Evolutionary conservation across 2,329 filamentous ascomycete species (phyloP).

Genomic region (Lecanicillium sp.): DNA sequence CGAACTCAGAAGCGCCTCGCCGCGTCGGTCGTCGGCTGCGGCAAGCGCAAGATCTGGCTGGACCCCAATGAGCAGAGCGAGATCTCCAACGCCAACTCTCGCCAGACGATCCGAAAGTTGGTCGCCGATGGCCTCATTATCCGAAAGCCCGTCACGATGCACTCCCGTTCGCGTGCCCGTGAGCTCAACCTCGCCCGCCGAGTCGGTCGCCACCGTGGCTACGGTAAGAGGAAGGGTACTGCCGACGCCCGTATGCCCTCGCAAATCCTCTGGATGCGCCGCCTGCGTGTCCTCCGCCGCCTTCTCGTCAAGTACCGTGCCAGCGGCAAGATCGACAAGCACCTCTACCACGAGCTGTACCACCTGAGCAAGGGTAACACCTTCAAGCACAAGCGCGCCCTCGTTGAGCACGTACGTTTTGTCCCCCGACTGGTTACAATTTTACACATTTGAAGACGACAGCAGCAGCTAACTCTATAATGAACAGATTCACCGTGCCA

Average conservation of each 20-base stretch:
- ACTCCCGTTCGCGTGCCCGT: slow-evolving; percentile 94
- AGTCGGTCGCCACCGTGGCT: slow-evolving; percentile 95
- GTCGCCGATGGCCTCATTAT: slow-evolving; percentile 99
- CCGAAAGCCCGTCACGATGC: slow-evolving; percentile 99
- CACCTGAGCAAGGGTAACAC: slow-evolving; percentile 99
- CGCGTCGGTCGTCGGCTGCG: slow-evolving; percentile 96
- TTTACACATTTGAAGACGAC: too few species aligned
- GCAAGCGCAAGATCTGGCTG: slow-evolving; percentile 99
- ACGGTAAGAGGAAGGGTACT: slow-evolving; percentile 99
- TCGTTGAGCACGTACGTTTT: slow-evolving; percentile 96
- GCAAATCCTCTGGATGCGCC: slow-evolving; percentile 99
- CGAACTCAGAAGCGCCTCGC: slow-evolving; percentile 99
- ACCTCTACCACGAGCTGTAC: slow-evolving; percentile 99
- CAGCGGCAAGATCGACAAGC: slow-evolving; percentile 99
- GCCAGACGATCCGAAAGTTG: slow-evolving; percentile 99
- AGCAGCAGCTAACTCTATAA: slow-evolving; percentile 4
- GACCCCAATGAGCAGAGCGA: slow-evolving; percentile 99
- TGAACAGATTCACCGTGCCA: slow-evolving; percentile 94
- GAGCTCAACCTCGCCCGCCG: slow-evolving; percentile 90
- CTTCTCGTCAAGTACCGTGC: slow-evolving; percentile 99
- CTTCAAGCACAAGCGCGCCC: slow-evolving; percentile 99
- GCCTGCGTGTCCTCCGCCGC: slow-evolving; percentile 96
- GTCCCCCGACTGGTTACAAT: too few species aligned
- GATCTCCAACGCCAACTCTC: slow-evolving; percentile 99
- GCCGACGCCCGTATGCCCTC: slow-evolving; percentile 98